Evolutionary conservation across 805 yeast genomes (phyloP).

Genomic region (Schizosaccharomyces osmophilus): DNA sequence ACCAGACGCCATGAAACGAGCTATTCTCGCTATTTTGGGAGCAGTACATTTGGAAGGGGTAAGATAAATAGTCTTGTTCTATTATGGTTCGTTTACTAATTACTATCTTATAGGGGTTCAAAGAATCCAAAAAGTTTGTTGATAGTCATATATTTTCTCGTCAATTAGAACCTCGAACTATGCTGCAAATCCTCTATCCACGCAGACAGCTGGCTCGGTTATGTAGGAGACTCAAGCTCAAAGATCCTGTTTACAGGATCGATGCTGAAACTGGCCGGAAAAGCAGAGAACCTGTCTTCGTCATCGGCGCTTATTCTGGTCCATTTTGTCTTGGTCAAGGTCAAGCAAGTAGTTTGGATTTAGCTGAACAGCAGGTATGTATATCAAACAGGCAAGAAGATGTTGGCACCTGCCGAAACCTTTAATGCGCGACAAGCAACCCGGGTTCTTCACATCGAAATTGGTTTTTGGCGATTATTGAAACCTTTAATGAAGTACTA

Average conservation of each 20-base stretch:
- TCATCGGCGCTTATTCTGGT: conserved; percentile 81
- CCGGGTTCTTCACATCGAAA: no score
- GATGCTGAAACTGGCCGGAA: conserved; percentile 84
- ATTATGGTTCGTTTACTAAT: background rate
- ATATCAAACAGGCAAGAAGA: background rate
- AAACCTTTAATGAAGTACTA: no score
- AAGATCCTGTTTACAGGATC: conserved; percentile 54
- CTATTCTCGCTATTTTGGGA: background rate
- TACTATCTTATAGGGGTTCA: background rate
- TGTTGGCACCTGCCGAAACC: no score
- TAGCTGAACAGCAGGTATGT: conserved; percentile 30
- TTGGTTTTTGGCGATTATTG: no score
- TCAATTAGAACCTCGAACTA: conserved; percentile 42
- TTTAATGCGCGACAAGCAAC: no score
- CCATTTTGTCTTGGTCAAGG: conserved; percentile 73
- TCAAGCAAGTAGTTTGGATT: conserved; percentile 68
- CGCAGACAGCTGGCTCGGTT: conserved; percentile 58
- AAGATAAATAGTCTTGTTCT: background rate
- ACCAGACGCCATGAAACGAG: background rate
- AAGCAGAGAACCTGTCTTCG: conserved; percentile 59
- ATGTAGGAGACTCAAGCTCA: conserved; percentile 50
- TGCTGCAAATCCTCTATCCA: conserved; percentile 68
- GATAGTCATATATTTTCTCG: conserved; percentile 57
- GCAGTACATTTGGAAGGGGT: background rate
- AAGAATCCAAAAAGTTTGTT: conserved; percentile 42